Base-by-base conservation (phyloP, 768 basidiomycete species). In the Rhodocollybia butyracea region DNA sequence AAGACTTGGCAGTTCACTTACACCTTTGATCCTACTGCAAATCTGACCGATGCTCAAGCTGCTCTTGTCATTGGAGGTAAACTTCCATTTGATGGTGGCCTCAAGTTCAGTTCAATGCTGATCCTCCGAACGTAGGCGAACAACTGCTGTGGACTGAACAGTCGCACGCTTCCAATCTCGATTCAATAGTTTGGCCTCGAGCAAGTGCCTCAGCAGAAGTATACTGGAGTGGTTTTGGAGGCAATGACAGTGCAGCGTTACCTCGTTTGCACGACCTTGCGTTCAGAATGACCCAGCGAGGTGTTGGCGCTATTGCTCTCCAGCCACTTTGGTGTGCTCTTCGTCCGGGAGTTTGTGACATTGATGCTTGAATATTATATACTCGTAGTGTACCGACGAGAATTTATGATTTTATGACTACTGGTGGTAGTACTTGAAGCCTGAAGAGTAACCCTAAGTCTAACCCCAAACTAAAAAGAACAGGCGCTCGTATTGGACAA, bases 1-100 rank as follows among this genome's bases (percentile, higher is more conserved):
- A 89, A 89, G 68, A 83, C 83, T 5, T 92, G 89, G 89, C 83
- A 87, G 63, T 79, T 82, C 70, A 70, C 85, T 1, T 88, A 86
- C 68, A 82, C 84, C 3, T 92, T 91, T 69, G 78, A 93, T 64
- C 89, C 90, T 1, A 73, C 76, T 39, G 78, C 75, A n/a, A 81
- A 78, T 63, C 62, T 90, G 46, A 76, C 75, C 0, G 60, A 64
- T 4, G 70, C 69, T 1, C 73, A 88, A 61, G 66, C 70, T 1
- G 60, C 73, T 3, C 79, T 88, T 32, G 81, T 92, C 17, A 75
- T 90, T 8, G 90, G 91, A 31, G 91, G 88, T 79, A 64, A 48
- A 55, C 11, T 54, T 13, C 32, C 11, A 27, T 45, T 27, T 12
- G 3, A 1, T 8, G 19, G 15, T 13, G 6, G 26, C n/a, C n/a